A percentile compares a stretch with the other conserved stretches of the same genome.
Conservation (phyloP, 208 protist species). For the Angomonas ambiguus region DNA sequence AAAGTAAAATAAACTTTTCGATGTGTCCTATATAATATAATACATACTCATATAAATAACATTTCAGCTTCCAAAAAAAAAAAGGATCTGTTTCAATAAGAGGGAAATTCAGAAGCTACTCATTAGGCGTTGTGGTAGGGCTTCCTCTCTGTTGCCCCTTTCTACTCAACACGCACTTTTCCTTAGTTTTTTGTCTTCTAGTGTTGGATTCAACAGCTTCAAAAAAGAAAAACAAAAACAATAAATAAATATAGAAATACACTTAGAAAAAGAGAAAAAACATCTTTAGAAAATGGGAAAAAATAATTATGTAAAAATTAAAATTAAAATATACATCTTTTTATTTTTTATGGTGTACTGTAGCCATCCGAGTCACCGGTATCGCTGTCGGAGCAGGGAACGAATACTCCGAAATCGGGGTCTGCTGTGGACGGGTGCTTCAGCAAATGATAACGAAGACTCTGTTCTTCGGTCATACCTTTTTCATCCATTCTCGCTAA, state of each 20-base stretch:
- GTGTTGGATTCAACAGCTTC: too few relatives aligned
- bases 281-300: not conserved
- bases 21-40: not conserved
- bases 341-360: slow-evolving; percentile 2
- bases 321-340: slow-evolving; percentile 1
- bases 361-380: not conserved
- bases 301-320: not conserved
- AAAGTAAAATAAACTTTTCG: not conserved
- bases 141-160: too few relatives aligned
- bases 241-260: not conserved
- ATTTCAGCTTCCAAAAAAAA: too few relatives aligned
- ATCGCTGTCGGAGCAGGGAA: not conserved
- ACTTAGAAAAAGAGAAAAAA: not conserved
- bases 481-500: not conserved
- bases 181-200: too few relatives aligned
- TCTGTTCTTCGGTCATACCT: not conserved
- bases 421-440: not conserved
- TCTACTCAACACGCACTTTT: too few relatives aligned
- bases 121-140: too few relatives aligned
- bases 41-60: not conserved
- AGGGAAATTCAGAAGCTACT: too few relatives aligned
- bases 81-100: not conserved
- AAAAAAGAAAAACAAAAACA: slow-evolving; percentile 7
- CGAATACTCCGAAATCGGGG: not conserved
- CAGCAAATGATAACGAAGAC: not conserved